Evolutionary conservation across 1,139 yeast species (phyloP), one percentile per base, ranked within the genome.

Genomic region (Sugiyamaella castrensis): DNA sequence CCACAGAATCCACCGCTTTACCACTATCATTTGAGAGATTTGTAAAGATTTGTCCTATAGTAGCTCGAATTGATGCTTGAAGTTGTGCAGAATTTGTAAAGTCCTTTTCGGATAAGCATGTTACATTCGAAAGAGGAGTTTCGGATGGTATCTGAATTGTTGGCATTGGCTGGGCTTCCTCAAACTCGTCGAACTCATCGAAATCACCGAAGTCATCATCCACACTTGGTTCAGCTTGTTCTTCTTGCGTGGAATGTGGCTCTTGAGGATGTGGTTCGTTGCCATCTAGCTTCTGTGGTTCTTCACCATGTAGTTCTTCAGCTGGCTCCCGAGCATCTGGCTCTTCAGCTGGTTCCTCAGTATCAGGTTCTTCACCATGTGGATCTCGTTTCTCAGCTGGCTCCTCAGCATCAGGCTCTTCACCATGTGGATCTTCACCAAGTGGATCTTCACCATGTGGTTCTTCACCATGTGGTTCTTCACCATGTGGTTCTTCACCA

Each of bases 131-230:
- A 13, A 33, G 26, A 9, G 45, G n/a, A 13, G 36, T 13, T 29
- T 19, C 41, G 8, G 40, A 40, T 29, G 43, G 8, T 16, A 32
- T 40, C 7, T 51, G 46, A 30, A 49, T 48, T 29, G 39, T 44
- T 27, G 40, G 52, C 32, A 52, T 63, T 45, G 57, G 58, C 15
- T 61, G 64, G 37, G 55, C 65, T 19, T 47, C 61, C 12, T 53
- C 59, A 32, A 47, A 45, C 27, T 60, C 68, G 10, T 55, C 61
- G 12, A 52, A 56, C 5, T 52, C 57, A 24, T 43, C 53, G 34
- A 60, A 59, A 7, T 60, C 66, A 36, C 59, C 67, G 44, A 56
- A 57, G 11, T 57, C 65, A 33, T 55, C 48, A 15, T 13, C 47
- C n/a, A 15, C 33, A 19, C 4, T 32, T 13, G 34, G 34, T 12